Base-by-base conservation (phyloP, 2,329 filamentous ascomycete genomes). In the Remersonia thermophila region DNA sequence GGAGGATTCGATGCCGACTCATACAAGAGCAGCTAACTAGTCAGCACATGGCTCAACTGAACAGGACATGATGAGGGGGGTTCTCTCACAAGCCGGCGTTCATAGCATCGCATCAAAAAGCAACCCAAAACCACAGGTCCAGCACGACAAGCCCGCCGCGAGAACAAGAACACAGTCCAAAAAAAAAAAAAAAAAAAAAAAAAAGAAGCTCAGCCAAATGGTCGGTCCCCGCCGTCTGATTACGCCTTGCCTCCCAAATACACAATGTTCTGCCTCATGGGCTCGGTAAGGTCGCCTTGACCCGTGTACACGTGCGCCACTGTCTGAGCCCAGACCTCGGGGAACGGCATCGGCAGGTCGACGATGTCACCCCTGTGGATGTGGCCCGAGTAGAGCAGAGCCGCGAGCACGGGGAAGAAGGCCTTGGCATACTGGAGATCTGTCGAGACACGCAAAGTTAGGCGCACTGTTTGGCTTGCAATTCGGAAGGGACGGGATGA, bases 331-430 rank as follows among this genome's bases (percentile, higher is more conserved):
- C 73, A 79, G 7, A 59, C 65, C 34, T 65, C 62, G 1, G 73
- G 72, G 38, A 67, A 59, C 1, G 73, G 73, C 37, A 79, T 44
- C 0, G 73, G 72, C 8, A 78, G 55, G 43, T 77, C 71, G 35
- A 79, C 59, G 2, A 59, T 56, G 46, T 77, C 73, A 18, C 69
- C 66, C 16, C 60, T 58, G 11, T 55, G 54, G 15, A 77, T 60
- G 45, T 68, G 60, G 4, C 67, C 63, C 0, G 69, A 74, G 25
- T 69, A 56, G 44, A 79, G 66, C 32, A 77, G 54, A 2, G 66
- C 61, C 0, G 66, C 70, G 5, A 77, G 54, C 0, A 71, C 62
- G 2, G 73, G 74, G 3, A 77, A 58, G 40, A 59, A 59, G 11
- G 62, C 58, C 2, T 63, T 55, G 4, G 65, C 65, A 41, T 69